These are phyloP conservation scores for Claviceps paspali DNA, from an alignment of 2,329 filamentous ascomycete genomes.

Conservation along the genomic window DNA sequence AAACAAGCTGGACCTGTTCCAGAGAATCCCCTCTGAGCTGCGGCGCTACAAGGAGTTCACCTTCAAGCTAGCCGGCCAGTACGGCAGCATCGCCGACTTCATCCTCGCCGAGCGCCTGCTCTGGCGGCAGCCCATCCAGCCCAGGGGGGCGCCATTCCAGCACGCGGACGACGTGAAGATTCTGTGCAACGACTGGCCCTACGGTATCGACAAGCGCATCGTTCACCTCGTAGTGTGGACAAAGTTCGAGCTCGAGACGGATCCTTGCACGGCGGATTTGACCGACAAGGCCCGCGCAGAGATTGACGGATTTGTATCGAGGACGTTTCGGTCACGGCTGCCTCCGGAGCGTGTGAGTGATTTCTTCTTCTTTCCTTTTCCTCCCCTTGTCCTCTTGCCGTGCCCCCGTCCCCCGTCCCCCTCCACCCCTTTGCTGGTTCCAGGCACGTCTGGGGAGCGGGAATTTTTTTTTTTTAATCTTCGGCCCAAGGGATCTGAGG, in stretches of 20 bases:
- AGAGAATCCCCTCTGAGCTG: slow-evolving; percentile 61
- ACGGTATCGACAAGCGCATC: slow-evolving; percentile 64
- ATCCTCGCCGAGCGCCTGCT: slow-evolving; percentile 53
- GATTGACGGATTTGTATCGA: slow-evolving; percentile 57
- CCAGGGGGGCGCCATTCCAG: slow-evolving; percentile 25
- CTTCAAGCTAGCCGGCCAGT: slow-evolving; percentile 42
- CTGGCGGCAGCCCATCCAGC: slow-evolving; percentile 40
- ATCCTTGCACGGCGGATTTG: slow-evolving; percentile 48
- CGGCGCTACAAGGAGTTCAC: slow-evolving; percentile 63
- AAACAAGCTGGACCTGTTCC: slow-evolving; percentile 63
- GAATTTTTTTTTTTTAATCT: no score
- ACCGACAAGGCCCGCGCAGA: slow-evolving; percentile 44
- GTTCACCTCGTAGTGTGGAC: slow-evolving; percentile 87
- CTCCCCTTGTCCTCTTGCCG: not conserved
- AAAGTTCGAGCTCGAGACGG: slow-evolving; percentile 66
- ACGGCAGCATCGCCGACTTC: slow-evolving; percentile 68
- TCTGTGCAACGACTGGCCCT: slow-evolving; percentile 86
- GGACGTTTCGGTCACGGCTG: slow-evolving; percentile 44
- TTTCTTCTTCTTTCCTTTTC: not conserved
- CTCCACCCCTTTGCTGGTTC: no score
- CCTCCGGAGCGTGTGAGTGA: slow-evolving; percentile 35
- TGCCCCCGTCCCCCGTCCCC: no score
- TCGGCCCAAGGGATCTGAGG: no score
- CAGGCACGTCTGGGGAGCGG: no score
- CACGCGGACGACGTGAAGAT: slow-evolving; percentile 50